Evolutionary conservation across 345 rosid genomes (phyloP).

Genomic region (Salix udensis): DNA sequence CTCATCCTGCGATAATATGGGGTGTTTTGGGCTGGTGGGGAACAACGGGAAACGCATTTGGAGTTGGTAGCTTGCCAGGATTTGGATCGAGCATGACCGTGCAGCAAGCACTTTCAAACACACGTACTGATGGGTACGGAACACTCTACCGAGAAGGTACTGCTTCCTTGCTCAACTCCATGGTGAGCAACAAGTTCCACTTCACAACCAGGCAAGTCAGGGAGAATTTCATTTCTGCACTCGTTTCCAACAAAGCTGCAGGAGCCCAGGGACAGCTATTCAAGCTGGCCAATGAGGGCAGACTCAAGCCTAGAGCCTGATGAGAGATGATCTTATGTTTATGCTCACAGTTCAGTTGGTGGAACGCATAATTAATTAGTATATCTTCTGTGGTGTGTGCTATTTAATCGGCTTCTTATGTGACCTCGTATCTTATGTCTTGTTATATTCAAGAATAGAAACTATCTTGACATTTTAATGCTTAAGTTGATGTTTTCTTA

Average conservation of each 20-base stretch:
- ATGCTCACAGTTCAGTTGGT: neutral
- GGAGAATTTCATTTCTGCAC: slow-evolving; percentile 52
- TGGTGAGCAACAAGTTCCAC: slow-evolving; percentile 65
- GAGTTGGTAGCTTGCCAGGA: slow-evolving; percentile 50
- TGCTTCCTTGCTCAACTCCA: slow-evolving; percentile 84
- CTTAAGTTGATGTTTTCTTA: neutral
- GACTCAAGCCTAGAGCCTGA: slow-evolving; percentile 51
- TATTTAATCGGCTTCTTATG: neutral
- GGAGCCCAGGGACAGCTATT: slow-evolving; percentile 72
- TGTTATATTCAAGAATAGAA: neutral
- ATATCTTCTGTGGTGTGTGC: neutral
- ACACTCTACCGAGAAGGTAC: slow-evolving; percentile 87
- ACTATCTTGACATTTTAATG: neutral
- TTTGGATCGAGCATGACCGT: slow-evolving; percentile 59
- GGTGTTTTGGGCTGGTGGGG: slow-evolving; percentile 92
- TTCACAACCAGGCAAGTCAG: slow-evolving; percentile 73
- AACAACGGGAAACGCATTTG: slow-evolving; percentile 61
- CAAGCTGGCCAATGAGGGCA: slow-evolving; percentile 90
- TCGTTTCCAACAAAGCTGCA: slow-evolving; percentile 66
- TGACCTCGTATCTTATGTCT: neutral
- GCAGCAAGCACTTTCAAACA: slow-evolving; percentile 80
- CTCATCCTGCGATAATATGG: slow-evolving; percentile 72
- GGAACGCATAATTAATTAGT: neutral
- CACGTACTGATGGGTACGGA: slow-evolving; percentile 59
- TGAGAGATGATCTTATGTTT: neutral